Evolutionary conservation across 2,329 filamentous ascomycete genomes (phyloP).

Genomic region (Diaporthe velutina): DNA sequence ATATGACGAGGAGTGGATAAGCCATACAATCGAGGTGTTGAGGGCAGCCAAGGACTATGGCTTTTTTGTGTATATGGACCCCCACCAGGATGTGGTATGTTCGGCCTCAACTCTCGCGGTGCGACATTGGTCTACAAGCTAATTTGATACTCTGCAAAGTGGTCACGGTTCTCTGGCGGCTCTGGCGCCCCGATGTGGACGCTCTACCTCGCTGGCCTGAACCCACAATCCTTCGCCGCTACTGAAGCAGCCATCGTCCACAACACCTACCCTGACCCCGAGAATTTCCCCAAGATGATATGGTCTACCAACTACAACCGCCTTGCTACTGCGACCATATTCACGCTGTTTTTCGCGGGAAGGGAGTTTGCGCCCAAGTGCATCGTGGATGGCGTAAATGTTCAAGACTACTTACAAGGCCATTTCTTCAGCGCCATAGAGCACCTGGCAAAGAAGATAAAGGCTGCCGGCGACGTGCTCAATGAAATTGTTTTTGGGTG

Average conservation of each 20-base stretch:
- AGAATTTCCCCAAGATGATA: conserved; percentile 96
- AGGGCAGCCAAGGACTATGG: conserved; percentile 89
- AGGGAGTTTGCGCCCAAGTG: conserved; percentile 95
- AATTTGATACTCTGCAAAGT: conserved; percentile 61
- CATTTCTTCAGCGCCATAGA: conserved; percentile 87
- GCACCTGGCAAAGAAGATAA: conserved; percentile 85
- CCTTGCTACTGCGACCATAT: conserved; percentile 88
- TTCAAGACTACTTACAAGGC: conserved; percentile 92
- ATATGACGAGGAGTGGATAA: conserved; percentile 95
- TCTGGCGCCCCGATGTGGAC: conserved; percentile 99
- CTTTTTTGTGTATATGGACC: conserved; percentile 98
- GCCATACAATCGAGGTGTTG: conserved; percentile 88
- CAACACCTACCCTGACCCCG: conserved; percentile 89
- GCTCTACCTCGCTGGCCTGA: conserved; percentile 90
- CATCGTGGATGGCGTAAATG: conserved; percentile 93
- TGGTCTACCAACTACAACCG: conserved; percentile 98
- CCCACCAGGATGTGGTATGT: conserved; percentile 94
- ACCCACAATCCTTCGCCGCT: conserved; percentile 85
- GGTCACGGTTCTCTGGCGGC: conserved; percentile 94
- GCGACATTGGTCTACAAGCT: conserved; percentile 39
- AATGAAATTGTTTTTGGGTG: conserved; percentile 91
- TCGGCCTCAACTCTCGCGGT: neutral
- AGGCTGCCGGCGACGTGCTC: conserved; percentile 90
- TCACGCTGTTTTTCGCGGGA: conserved; percentile 93
- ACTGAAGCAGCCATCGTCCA: conserved; percentile 96